Evolutionary conservation across 1,284 basidiomycete species (phyloP), one percentile per base, ranked within the genome.

Genomic region (Albatrellus sp.): DNA sequence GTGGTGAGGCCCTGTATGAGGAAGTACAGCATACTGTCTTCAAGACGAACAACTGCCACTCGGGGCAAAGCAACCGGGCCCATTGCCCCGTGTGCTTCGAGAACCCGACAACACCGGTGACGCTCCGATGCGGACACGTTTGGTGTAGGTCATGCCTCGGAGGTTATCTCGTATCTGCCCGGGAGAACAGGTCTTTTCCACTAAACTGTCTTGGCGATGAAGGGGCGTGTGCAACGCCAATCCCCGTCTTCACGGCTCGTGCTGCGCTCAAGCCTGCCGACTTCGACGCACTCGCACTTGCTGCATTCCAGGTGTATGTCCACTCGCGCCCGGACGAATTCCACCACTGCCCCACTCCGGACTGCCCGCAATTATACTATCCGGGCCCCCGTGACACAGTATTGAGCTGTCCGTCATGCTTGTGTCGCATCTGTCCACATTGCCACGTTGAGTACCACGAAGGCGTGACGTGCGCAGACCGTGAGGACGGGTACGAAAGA

Each of bases 281-380:
- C 24, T 76, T 81, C 52, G 65, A 74, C 14, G 60, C 66, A 0
- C 51, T 85, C 34, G 57, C 73, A 11, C 64, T 73, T 10, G 72
- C 78, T 0, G 70, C 81, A 0, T 77, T 82, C 54, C 62, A 68
- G 19, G 56, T 69, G 0, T 66, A 83, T 53, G 62, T 82, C 14
- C 70, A 77, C 46, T 57, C 69, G 0, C 71, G 68, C 19, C 66
- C 78, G 0, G 59, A 67, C 9, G 76, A 84, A 46, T 80, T 80
- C 54, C 69, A 73, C 46, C 77, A 77, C 52, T 87, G 83, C 57
- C 83, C 83, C 0, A 77, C 82, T 0, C 77, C 83, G 0, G 80
- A 86, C 54, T 87, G 83, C 52, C 65, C 66, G 0, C 80, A 86
- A 52, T 65, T 85, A 1, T 87, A 86, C 55, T 73, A 78, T 30